Percentiles rank a stretch among this genome's conserved stretches.
phyloP scores from a whole-genome alignment of 2,329 filamentous ascomycete species.

The Alternaria gansuensis region DNA sequence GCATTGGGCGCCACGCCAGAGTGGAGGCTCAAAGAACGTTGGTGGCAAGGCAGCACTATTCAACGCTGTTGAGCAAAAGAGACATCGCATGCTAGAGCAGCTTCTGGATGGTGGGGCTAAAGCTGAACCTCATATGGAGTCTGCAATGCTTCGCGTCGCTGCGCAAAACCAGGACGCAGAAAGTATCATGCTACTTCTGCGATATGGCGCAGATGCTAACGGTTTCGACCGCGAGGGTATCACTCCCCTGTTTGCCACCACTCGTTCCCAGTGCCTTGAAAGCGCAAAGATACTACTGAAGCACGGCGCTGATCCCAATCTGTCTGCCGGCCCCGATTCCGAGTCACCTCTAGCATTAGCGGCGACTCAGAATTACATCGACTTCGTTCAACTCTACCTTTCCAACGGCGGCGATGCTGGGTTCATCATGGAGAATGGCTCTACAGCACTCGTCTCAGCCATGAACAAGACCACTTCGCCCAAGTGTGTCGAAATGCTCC shows the following conservation, averaged over 20 bases:
- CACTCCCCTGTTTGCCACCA: conserved; percentile 43
- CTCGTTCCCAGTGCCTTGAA: conserved; percentile 41
- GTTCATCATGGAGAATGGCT: conserved; percentile 63
- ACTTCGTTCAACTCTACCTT: conserved; percentile 67
- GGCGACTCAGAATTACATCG: conserved; percentile 62
- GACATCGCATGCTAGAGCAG: conserved; percentile 65
- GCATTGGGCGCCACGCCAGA: conserved; percentile 36
- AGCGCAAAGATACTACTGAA: conserved; percentile 58
- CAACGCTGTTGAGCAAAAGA: conserved; percentile 68
- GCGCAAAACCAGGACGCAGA: conserved; percentile 45
- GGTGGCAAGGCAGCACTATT: conserved; percentile 52
- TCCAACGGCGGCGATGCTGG: conserved; percentile 69
- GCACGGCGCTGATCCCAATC: conserved; percentile 35
- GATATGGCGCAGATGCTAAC: conserved; percentile 45
- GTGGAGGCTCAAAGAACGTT: conserved; percentile 37
- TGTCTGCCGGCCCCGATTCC: conserved; percentile 54
- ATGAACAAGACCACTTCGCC: conserved; percentile 68
- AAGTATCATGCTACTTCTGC: conserved; percentile 40
- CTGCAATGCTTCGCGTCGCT: conserved; percentile 44
- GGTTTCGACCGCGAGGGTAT: conserved; percentile 42
- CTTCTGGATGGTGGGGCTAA: conserved; percentile 46
- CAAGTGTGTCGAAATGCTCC: conserved; percentile 65
- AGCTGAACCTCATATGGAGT: conserved; percentile 42
- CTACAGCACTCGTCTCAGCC: conserved; percentile 67
- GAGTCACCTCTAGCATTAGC: conserved; percentile 66